Percentiles rank a stretch among this genome's conserved stretches.
Evolutionary conservation across 768 basidiomycete species (phyloP).

Genomic region (Cystobasidiopsis lactophilus): DNA sequence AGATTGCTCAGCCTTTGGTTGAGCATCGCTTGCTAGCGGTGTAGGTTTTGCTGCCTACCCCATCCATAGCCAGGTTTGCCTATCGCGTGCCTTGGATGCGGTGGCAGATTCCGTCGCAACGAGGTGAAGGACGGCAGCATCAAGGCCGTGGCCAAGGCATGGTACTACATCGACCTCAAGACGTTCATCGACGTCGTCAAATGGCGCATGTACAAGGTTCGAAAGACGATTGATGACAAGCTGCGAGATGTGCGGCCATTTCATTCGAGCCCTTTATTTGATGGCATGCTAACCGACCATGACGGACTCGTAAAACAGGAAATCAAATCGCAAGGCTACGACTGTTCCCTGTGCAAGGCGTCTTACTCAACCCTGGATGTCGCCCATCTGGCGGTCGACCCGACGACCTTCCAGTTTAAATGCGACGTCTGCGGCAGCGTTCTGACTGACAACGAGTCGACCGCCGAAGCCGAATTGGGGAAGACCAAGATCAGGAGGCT

Average conservation of each 20-base stretch:
- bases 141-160: constrained; percentile 66
- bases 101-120: constrained; percentile 56
- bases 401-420: constrained; percentile 38
- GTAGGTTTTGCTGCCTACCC: constrained; percentile 36
- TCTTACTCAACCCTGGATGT: constrained; percentile 70
- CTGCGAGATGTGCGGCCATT: constrained; percentile 42
- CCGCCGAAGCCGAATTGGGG: constrained; percentile 57
- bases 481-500: constrained; percentile 93
- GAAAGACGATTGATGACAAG: constrained; percentile 64
- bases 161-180: constrained; percentile 91
- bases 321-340: constrained; percentile 90
- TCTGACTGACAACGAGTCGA: constrained; percentile 74
- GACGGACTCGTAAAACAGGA: constrained; percentile 46
- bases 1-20: constrained; percentile 58
- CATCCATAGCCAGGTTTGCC: not conserved
- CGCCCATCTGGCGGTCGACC: constrained; percentile 52
- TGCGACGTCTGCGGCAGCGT: constrained; percentile 74
- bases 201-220: constrained; percentile 87
- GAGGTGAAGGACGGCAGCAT: constrained; percentile 76
- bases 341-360: constrained; percentile 69
- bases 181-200: constrained; percentile 94
- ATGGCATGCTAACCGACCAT: not conserved
- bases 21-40: constrained; percentile 57
- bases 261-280: not conserved
- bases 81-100: not conserved